Percentiles rank a stretch among this genome's conserved stretches.
These are phyloP conservation scores for Cutaneotrichosporon sp. DNA, from an alignment of 1,284 basidiomycete species.

Conservation along the genomic window DNA sequence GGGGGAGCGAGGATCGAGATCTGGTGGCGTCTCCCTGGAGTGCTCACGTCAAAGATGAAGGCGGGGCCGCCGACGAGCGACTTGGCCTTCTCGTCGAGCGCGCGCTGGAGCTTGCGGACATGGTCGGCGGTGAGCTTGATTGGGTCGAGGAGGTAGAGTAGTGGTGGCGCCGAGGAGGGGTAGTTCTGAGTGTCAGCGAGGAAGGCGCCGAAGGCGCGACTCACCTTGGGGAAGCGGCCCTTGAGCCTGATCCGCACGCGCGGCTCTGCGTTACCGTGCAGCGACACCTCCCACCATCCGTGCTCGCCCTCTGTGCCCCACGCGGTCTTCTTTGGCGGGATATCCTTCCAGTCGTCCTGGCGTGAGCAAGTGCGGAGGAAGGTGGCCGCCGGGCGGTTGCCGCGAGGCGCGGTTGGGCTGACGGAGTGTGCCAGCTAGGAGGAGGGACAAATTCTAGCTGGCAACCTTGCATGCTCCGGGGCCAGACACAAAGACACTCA, in stretches of 20 bases:
- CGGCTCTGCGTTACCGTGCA: constrained; percentile 39
- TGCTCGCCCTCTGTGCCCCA: constrained; percentile 48
- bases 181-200: neutral
- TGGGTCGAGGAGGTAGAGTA: constrained; percentile 42
- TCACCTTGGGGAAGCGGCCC: constrained; percentile 47
- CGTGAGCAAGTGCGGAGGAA: constrained; percentile 8
- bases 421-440: no score
- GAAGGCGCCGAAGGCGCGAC: neutral
- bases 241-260: constrained; percentile 44
- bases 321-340: constrained; percentile 47
- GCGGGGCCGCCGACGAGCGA: constrained; percentile 32
- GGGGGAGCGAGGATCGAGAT: neutral
- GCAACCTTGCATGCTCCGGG: no score
- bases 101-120: constrained; percentile 40
- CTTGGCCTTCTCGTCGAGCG: constrained; percentile 48
- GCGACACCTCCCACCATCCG: constrained; percentile 49
- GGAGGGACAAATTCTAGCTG: no score
- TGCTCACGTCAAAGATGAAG: constrained; percentile 52
- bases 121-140: constrained; percentile 39
- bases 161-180: constrained; percentile 24
- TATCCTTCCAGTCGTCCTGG: constrained; percentile 51
- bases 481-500: no score
- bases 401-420: no score
- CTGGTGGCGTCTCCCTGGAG: no score
- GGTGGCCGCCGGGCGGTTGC: no score